Base-by-base conservation (phyloP, 306 rosid species). In the Cucurbita moschata region DNA sequence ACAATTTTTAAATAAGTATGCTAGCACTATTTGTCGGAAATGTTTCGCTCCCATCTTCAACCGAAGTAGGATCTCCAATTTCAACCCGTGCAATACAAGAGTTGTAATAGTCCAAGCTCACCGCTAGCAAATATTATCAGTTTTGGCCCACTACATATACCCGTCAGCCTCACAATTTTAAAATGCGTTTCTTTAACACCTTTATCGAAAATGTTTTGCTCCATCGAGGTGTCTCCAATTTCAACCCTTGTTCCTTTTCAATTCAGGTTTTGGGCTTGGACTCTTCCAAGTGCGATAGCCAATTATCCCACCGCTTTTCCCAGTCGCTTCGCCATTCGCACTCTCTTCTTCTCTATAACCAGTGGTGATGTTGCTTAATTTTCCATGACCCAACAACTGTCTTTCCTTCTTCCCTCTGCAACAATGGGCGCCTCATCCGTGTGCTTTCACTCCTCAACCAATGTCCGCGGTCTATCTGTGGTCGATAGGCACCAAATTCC, bases 401-500 rank as follows among this genome's bases (percentile, higher is more conserved):
- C 15, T 26, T 44, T 60, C 55, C 26, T 60, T 74, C 55, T 43
- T 56, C 10, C 30, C 58, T 74, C 75, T 23, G 37, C 78, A 53
- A 43, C 76, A 75, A 93, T 93, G 98, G 97, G 84, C 53, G 80
- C 81, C 4, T 78, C 82, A n/a, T 85, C 88, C 38, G 56, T 81
- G 66, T 82, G 90, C 59, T 71, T 85, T 54, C 85, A 72, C 81
- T 74, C 90, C 18, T 86, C 82, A 56, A 43, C 65, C 60, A 56
- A 70, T 78, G 86, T 94, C 12, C 80, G 75, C 3, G 84, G 83
- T 69, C 76, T 78, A 23, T 72, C 81, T 15, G 49, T 75, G 1
- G 74, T 81, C 15, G 70, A 77, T 75, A 82, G 74, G 53, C 66
- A 73, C 75, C 84, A 79, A 53, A 53, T 84, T 73, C 85, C 88